Percentiles rank a stretch among this genome's conserved stretches.
These are phyloP conservation scores for Citrus inodora DNA, from an alignment of 345 rosid species.

Conservation along the genomic window DNA sequence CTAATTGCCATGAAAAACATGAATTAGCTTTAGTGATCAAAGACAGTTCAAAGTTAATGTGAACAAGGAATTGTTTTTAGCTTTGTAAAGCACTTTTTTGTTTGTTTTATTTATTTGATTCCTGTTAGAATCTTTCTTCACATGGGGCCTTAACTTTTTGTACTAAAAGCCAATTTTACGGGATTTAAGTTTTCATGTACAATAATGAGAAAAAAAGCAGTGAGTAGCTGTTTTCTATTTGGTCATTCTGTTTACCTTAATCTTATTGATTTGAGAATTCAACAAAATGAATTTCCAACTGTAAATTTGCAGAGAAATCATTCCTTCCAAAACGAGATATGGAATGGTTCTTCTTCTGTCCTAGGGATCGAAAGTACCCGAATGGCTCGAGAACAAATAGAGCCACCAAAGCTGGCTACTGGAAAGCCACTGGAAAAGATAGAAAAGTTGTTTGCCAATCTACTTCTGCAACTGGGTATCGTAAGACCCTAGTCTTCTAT, in stretches of 20 bases:
- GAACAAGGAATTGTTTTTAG: conserved; percentile 20
- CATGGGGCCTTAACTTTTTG: conserved; percentile 18
- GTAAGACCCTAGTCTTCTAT: conserved; percentile 85
- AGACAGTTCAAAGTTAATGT: conserved; percentile 7
- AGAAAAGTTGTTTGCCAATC: conserved; percentile 61
- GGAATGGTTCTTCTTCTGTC: conserved; percentile 97
- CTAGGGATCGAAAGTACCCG: conserved; percentile 77
- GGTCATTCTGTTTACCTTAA: not conserved
- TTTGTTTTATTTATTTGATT: conserved; percentile 18
- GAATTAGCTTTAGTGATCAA: not conserved
- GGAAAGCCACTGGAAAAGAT: conserved; percentile 97
- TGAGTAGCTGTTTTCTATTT: not conserved
- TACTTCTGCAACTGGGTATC: conserved; percentile 37
- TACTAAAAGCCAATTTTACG: conserved; percentile 8
- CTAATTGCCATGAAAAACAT: not conserved
- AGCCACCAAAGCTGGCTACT: conserved; percentile 87
- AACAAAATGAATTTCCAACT: not conserved
- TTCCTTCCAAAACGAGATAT: conserved; percentile 71
- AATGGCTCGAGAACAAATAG: conserved; percentile 79
- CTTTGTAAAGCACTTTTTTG: conserved; percentile 28
- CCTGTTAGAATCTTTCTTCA: conserved; percentile 5
- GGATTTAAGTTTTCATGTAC: not conserved
- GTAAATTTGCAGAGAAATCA: conserved; percentile 59
- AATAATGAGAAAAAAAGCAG: not conserved
- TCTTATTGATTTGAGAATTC: not conserved